These are phyloP conservation scores for Pharus latifolius DNA, from an alignment of 176 grass and related monocot genomes.

Conservation along the genomic window DNA sequence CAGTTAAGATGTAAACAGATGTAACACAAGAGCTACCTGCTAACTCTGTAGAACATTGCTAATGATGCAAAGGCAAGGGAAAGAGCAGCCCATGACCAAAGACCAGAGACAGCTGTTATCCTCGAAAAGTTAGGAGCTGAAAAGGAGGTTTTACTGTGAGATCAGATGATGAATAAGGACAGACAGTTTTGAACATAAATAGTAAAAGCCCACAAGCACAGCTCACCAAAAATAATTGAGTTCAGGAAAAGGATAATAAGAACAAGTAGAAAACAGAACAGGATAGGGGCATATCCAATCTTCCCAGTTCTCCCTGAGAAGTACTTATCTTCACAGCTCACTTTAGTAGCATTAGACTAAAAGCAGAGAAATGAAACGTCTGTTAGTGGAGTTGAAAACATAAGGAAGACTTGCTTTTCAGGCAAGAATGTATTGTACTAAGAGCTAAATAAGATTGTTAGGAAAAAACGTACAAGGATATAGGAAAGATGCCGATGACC, in stretches of 20 bases:
- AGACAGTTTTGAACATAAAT: neutral
- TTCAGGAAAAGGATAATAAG: constrained; percentile 76
- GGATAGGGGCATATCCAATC: constrained; percentile 79
- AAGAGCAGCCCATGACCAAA: constrained; percentile 78
- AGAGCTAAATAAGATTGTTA: constrained; percentile 16
- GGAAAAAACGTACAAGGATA: constrained; percentile 69
- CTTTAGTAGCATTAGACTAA: constrained; percentile 82
- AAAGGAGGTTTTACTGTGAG: constrained; percentile 27
- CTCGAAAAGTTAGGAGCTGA: constrained; percentile 70
- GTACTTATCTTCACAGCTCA: constrained; percentile 67
- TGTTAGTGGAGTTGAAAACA: constrained; percentile 33
- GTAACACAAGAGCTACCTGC: constrained; percentile 47
- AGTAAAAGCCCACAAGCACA: neutral
- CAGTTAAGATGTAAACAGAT: constrained; percentile 2
- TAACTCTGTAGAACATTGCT: constrained; percentile 83
- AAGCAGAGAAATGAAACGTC: constrained; percentile 14
- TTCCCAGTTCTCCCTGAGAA: constrained; percentile 43
- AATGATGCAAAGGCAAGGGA: constrained; percentile 70
- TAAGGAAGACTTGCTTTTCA: no score
- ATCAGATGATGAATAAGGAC: constrained; percentile 7
- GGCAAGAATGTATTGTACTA: no score
- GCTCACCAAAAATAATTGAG: constrained; percentile 71
- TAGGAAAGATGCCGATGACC: constrained; percentile 75
- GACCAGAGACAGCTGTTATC: constrained; percentile 58
- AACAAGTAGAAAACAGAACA: constrained; percentile 46